Base-by-base conservation (phyloP, 495 filamentous ascomycete genomes). In the Lasiosphaeria ovina region DNA sequence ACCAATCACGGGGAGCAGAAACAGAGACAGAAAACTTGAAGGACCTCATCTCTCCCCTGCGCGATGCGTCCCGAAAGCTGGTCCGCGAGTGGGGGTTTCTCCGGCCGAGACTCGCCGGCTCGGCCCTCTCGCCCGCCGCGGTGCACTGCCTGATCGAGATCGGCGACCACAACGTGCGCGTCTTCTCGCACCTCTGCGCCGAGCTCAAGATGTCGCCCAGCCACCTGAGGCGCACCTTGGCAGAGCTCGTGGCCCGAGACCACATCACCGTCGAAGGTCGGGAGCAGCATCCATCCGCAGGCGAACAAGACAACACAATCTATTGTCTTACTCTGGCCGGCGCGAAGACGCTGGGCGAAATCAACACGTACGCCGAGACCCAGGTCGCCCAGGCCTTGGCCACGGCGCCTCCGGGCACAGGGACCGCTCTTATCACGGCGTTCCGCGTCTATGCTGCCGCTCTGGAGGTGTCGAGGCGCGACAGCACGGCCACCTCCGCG, bases 71-170 rank as follows among this genome's bases (percentile, higher is more conserved):
- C 0, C 57, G 66, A 6, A 64, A 61, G 50, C 60, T 72, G 52
- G 63, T 67, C 14, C 57, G 70, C 3, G 70, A 72, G 58, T 63
- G 64, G 60, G 66, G 59, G 3, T 68, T 72, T 36, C 51, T 70
- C 24, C 64, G 38, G 8, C 42, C 60, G 0, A 67, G 52, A 11
- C 42, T 67, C 6, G 58, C 62, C 24, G 58, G 54, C 0, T 62
- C 61, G 9, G n/a, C 31, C 4, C 64, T 72, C 11, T 67, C 66
- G 0, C 54, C 63, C 1, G 62, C 61, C 2, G 68, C 68, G n/a
- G 61, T 65, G 8, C 66, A 70, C 51, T 65, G 60, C 40, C 55
- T 72, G 16, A 59, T 70, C 52, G 68, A 72, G 49, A 65, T 72
- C 14, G 66, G 64, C 32, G 54, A 67, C 35, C 44, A 52, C 38